A percentile compares a stretch with the other conserved stretches of the same genome.
Evolutionary conservation across 495 filamentous ascomycete genomes (phyloP).

Genomic region (Tuber indicum): DNA sequence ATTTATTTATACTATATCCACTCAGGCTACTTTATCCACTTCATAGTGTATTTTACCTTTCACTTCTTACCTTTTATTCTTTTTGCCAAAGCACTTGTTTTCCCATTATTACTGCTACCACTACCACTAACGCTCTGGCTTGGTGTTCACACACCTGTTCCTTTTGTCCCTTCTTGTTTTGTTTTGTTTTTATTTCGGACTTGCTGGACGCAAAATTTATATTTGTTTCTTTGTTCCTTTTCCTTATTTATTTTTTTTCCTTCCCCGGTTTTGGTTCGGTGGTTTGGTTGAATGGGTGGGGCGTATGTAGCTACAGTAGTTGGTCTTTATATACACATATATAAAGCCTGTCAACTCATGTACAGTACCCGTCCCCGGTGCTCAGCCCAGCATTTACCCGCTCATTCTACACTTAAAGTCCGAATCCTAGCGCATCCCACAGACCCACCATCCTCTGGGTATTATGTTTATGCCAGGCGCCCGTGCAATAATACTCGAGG

Average conservation of each 20-base stretch:
- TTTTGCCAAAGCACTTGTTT: not conserved
- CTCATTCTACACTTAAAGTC: too few species aligned
- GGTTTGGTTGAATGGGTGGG: not conserved
- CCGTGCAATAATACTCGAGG: too few species aligned
- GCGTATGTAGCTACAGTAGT: not conserved
- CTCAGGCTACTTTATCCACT: conserved; percentile 8
- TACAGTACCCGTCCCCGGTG: not conserved
- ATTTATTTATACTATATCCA: not conserved
- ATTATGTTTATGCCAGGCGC: not conserved
- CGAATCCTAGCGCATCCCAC: too few species aligned
- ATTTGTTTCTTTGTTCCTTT: conserved; percentile 36
- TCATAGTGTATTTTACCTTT: conserved; percentile 6
- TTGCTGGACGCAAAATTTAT: conserved; percentile 45
- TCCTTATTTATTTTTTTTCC: conserved; percentile 7
- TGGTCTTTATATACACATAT: not conserved
- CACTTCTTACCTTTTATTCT: not conserved
- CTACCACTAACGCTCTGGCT: not conserved
- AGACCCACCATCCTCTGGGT: not conserved
- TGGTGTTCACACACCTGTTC: not conserved
- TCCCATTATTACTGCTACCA: not conserved
- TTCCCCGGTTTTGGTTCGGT: not conserved
- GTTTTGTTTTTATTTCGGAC: conserved; percentile 26
- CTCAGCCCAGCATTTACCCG: too few species aligned
- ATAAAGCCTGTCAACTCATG: not conserved
- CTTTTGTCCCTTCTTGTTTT: conserved; percentile 1